Base-by-base conservation (phyloP, 148 eudicot species). In the Dysphania ambrosioides region DNA sequence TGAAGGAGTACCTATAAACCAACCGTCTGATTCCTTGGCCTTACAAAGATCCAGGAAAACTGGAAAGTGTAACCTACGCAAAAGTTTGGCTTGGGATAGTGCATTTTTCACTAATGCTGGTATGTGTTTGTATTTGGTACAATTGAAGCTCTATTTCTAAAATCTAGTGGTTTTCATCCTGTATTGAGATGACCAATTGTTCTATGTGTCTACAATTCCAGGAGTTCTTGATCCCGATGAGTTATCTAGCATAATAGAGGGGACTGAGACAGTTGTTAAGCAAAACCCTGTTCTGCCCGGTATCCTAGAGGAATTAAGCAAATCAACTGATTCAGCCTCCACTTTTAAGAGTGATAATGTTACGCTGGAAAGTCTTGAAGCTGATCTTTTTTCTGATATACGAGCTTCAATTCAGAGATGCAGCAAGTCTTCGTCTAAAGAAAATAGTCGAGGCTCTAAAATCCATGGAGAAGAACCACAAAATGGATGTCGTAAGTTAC, bases 51-150 rank as follows among this genome's bases (percentile, higher is more conserved):
- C 79, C 24, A 73, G 70, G 75, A 86, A 81, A 76, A 78, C 24
- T 64, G 88, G 85, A 65, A 90, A 87, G 80, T 86, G 81, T 60
- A 95, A 95, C 72, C 70, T 92, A 73, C 93, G 99, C 49, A 95
- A 92, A 80, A 95, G 99, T 82, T 87, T 95, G 86, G 99, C 99
- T 24, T 95, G 99, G 99, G 97, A 95, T 75, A 88, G 85, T 74
- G 97, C 97, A 27, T 95, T 95, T 84, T 92, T 95, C 75, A 92
- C 91, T 1, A 85, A 84, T 85, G 92, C 89, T 77, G 99, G 98
- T 95, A 78, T 70, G 75, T 32, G 18, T 36, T 44, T 51, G 36
- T 61, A 55, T 56, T 13, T 30, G 16, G 53, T 42, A 23, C 44
- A 31, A 31, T 55, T 47, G 26, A 16, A 66, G 32, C 16, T 47